Conservation (phyloP, 2,329 filamentous ascomycete species). For the Phialocephala subalpina region DNA sequence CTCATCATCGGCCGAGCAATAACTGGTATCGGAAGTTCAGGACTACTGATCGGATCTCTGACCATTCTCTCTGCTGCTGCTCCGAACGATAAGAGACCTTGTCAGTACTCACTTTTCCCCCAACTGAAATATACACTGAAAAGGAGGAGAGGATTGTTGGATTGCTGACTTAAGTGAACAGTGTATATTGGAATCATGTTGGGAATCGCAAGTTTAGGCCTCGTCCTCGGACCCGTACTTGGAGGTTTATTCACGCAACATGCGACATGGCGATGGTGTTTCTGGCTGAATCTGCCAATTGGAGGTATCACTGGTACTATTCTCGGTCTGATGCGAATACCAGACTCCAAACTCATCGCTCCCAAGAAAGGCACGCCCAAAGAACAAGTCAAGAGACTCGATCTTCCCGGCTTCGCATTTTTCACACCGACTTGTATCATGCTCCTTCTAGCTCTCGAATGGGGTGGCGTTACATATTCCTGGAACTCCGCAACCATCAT, state of each 20-base stretch:
- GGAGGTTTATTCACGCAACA: constrained; percentile 23
- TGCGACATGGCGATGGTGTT: constrained; percentile 22
- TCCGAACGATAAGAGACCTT: constrained; percentile 7
- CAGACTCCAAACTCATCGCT: constrained; percentile 61
- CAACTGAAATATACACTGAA: neutral
- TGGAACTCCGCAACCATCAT: constrained; percentile 46
- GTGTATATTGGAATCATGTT: constrained; percentile 40
- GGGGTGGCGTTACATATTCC: constrained; percentile 76
- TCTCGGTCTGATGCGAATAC: constrained; percentile 61
- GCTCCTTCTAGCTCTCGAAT: constrained; percentile 84
- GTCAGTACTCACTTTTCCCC: neutral
- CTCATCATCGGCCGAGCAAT: constrained; percentile 47
- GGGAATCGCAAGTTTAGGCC: constrained; percentile 11
- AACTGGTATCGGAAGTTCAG: constrained; percentile 36
- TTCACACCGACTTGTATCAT: constrained; percentile 78
- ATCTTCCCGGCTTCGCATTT: constrained; percentile 65
- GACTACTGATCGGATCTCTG: constrained; percentile 43
- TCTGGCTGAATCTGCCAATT: constrained; percentile 28
- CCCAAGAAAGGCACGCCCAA: constrained; percentile 49
- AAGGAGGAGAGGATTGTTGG: neutral
- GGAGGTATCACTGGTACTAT: constrained; percentile 46
- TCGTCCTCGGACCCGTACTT: constrained; percentile 12
- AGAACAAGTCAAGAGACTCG: constrained; percentile 65
- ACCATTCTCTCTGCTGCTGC: constrained; percentile 13
- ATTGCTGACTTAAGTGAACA: constrained; percentile 31